Conservation (phyloP, 179 eudicot genomes). For the Patellifolia procumbens region DNA sequence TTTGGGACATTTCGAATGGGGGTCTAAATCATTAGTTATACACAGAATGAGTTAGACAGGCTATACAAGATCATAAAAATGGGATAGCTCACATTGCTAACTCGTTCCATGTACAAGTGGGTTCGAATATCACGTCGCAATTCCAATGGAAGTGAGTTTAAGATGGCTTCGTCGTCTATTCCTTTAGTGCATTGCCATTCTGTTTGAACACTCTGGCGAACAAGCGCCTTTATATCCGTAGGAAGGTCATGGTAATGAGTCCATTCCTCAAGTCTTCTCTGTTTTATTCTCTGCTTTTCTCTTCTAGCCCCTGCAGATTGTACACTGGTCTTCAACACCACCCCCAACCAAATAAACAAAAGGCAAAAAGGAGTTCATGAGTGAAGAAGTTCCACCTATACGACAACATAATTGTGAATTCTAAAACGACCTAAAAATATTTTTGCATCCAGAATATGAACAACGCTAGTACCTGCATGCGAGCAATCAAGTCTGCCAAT, state of each 20-base stretch:
- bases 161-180: slow-evolving; percentile 7
- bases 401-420: too few relatives aligned
- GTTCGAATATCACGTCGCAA: background rate
- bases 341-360: too few relatives aligned
- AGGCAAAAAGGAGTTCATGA: too few relatives aligned
- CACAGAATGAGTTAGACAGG: too few relatives aligned
- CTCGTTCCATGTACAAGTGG: slow-evolving; percentile 7
- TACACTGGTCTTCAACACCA: slow-evolving; percentile 2
- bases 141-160: background rate
- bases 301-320: background rate
- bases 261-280: slow-evolving; percentile 15
- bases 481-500: slow-evolving; percentile 15
- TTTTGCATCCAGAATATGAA: too few relatives aligned
- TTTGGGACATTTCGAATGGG: too few relatives aligned
- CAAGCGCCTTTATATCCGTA: background rate
- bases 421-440: too few relatives aligned
- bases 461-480: slow-evolving; percentile 3
- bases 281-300: slow-evolving; percentile 7
- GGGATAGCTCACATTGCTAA: background rate
- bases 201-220: background rate
- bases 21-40: too few relatives aligned
- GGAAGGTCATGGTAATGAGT: slow-evolving; percentile 17
- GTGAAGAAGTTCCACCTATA: too few relatives aligned
- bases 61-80: too few relatives aligned
- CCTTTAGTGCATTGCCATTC: slow-evolving; percentile 16